phyloP scores from a whole-genome alignment of 495 filamentous ascomycete genomes.

The Hypomontagnella submonticulosa region DNA sequence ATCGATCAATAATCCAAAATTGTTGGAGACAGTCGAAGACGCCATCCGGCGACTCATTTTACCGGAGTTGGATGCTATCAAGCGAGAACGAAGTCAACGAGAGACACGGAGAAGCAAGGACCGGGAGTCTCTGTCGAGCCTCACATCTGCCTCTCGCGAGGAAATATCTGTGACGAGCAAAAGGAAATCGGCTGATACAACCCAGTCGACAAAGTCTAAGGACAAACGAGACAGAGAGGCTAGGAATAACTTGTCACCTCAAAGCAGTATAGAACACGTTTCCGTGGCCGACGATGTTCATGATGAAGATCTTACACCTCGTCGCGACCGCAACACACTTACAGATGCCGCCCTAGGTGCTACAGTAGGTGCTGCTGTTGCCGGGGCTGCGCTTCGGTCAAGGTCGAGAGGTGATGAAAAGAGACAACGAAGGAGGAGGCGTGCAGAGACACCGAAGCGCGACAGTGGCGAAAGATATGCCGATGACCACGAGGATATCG shows the following conservation, averaged over 20 bases:
- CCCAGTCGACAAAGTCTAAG: conserved; percentile 51
- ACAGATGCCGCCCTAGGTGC: conserved; percentile 53
- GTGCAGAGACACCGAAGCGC: conserved; percentile 55
- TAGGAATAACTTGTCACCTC: conserved; percentile 65
- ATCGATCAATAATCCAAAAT: conserved; percentile 92
- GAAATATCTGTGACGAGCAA: conserved; percentile 59
- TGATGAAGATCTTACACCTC: conserved; percentile 55
- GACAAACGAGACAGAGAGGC: conserved; percentile 63
- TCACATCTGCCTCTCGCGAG: conserved; percentile 68
- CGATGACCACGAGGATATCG: conserved; percentile 54
- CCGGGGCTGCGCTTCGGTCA: conserved; percentile 49
- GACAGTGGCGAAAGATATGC: conserved; percentile 50
- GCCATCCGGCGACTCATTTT: conserved; percentile 92
- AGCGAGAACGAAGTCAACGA: conserved; percentile 81
- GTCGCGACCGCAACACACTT: conserved; percentile 52
- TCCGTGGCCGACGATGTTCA: conserved; percentile 50
- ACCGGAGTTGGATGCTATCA: conserved; percentile 90
- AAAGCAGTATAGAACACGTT: conserved; percentile 56
- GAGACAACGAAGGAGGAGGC: conserved; percentile 56
- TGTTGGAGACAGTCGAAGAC: conserved; percentile 96
- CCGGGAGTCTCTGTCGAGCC: conserved; percentile 65
- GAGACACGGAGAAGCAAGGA: conserved; percentile 63
- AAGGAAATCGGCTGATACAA: conserved; percentile 52
- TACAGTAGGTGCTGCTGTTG: conserved; percentile 51
- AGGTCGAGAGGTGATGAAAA: conserved; percentile 57